Evolutionary conservation across 495 filamentous ascomycete species (phyloP), one percentile per base, ranked within the genome.

Genomic region (Xylaria longipes): DNA sequence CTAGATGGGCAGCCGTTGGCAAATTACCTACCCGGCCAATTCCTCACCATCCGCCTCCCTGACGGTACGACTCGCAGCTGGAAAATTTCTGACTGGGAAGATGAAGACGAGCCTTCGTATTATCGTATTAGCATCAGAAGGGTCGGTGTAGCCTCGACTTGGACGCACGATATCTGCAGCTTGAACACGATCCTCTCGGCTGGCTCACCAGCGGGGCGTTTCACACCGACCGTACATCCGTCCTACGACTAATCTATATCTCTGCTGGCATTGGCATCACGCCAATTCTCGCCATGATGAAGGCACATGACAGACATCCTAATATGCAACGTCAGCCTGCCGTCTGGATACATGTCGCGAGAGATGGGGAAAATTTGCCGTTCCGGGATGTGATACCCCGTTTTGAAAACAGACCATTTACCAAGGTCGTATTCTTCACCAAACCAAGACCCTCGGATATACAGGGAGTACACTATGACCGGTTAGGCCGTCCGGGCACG

Each of bases 201-300:
- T 25, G 57, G 68, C 31, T 70, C 57, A 31, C 68, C 68, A 5
- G 57, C 41, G 6, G 68, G 68, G 31, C 41, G 68, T 9, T 70
- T 70, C 57, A 48, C 45, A 17, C 61, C 48, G 69, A 71, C 48
- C 50, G 69, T 20, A 46, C 12, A 1, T 64, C 60, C 22, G 22
- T 54, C 8, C 61, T 71, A 33, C 58, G 69, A 43, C 68, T 20
- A 7, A 39, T 71, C 12, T 72, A 72, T 11, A 27, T 66, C 50
- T 72, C 70, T 0, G 70, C 70, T 4, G 63, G 63, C 0, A 68
- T 72, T 15, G 70, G 70, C 41, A 72, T 72, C 33, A 72, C 63
- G n/a, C 70, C 70, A 5, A 68, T 72, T 31, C 64, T 72, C 39
- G 54, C 70, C 39, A 67, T 68, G 70, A 67, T 68, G 62, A 61